A percentile compares a stretch with the other conserved stretches of the same genome.
These are phyloP conservation scores for Fusarium continuum DNA, from an alignment of 2,329 filamentous ascomycete species.

Conservation along the genomic window DNA sequence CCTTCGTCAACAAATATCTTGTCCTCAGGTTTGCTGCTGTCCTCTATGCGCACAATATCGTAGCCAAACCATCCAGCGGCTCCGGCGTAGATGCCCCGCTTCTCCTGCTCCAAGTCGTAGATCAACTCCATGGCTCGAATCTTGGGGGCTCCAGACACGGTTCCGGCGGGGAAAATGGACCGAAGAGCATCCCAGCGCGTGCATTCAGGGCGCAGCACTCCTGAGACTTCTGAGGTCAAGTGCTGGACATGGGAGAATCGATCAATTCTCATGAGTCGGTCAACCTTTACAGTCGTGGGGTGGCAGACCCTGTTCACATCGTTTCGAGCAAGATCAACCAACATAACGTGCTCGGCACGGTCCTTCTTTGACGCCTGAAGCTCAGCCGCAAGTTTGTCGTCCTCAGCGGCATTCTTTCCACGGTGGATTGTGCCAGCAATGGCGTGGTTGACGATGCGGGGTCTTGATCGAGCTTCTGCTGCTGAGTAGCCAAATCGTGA, in stretches of 20 bases:
- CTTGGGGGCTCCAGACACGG: conserved; percentile 94
- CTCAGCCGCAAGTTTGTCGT: conserved; percentile 78
- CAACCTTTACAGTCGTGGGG: conserved; percentile 86
- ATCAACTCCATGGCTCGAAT: conserved; percentile 98
- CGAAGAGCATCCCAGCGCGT: conserved; percentile 95
- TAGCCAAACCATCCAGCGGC: conserved; percentile 98
- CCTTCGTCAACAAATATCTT: conserved; percentile 66
- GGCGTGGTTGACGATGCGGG: conserved; percentile 92
- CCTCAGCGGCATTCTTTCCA: conserved; percentile 75
- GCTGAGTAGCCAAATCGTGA: conserved; percentile 41
- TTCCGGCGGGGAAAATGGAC: conserved; percentile 96
- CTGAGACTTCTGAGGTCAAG: conserved; percentile 93
- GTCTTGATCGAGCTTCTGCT: conserved; percentile 66
- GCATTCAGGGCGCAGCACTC: conserved; percentile 82
- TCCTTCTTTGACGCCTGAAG: conserved; percentile 78
- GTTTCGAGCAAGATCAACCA: conserved; percentile 95
- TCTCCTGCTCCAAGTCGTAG: conserved; percentile 91
- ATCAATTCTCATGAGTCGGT: conserved; percentile 93
- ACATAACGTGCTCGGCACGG: conserved; percentile 94
- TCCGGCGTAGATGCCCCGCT: conserved; percentile 93
- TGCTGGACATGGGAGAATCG: conserved; percentile 98
- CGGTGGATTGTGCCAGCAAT: conserved; percentile 96
- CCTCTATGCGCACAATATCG: conserved; percentile 72
- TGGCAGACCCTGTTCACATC: conserved; percentile 97
- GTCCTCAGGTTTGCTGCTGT: conserved; percentile 52